These are phyloP conservation scores for Inosperma sp. DNA, from an alignment of 768 basidiomycete species.

Conservation along the genomic window DNA sequence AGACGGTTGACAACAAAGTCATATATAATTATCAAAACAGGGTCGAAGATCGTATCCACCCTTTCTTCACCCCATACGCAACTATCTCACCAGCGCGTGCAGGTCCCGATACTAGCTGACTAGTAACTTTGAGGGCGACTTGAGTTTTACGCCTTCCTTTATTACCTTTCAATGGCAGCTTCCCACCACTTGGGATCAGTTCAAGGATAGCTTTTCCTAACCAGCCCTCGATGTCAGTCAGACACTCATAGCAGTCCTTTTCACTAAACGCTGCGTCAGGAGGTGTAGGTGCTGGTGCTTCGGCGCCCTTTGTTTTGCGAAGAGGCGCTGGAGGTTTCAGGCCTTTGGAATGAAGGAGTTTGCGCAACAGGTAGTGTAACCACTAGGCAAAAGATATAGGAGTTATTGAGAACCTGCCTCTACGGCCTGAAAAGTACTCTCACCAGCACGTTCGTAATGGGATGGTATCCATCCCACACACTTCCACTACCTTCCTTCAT, in stretches of 20 bases:
- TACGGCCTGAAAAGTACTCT: slow-evolving; percentile 22
- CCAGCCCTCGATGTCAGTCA: slow-evolving; percentile 61
- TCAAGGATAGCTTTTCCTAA: slow-evolving; percentile 44
- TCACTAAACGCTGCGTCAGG: slow-evolving; percentile 46
- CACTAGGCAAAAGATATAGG: too few relatives aligned
- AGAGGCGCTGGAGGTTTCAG: slow-evolving; percentile 50
- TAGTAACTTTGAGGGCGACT: slow-evolving; percentile 17
- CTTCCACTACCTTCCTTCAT: slow-evolving; percentile 63
- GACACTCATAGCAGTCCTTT: slow-evolving; percentile 62
- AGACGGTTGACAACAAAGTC: too few relatives aligned
- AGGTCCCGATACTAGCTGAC: slow-evolving; percentile 26
- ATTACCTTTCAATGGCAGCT: slow-evolving; percentile 25
- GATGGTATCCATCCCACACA: slow-evolving; percentile 73
- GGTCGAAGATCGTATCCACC: slow-evolving; percentile 48
- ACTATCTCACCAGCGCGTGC: slow-evolving; percentile 59
- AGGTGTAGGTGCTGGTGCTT: slow-evolving; percentile 11
- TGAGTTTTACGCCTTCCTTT: slow-evolving; percentile 35
- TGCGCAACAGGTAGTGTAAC: slow-evolving; percentile 78
- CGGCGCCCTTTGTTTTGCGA: slow-evolving; percentile 36
- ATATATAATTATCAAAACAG: slow-evolving; percentile 16
- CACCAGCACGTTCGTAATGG: slow-evolving; percentile 89
- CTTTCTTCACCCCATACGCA: slow-evolving; percentile 51
- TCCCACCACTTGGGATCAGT: slow-evolving; percentile 26
- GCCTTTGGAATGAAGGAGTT: slow-evolving; percentile 67
- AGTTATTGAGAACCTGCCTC: too few relatives aligned